A percentile compares a stretch with the other conserved stretches of the same genome.
Conservation (phyloP, 2,329 filamentous ascomycete species). For the Cryoendolithus antarcticus region DNA sequence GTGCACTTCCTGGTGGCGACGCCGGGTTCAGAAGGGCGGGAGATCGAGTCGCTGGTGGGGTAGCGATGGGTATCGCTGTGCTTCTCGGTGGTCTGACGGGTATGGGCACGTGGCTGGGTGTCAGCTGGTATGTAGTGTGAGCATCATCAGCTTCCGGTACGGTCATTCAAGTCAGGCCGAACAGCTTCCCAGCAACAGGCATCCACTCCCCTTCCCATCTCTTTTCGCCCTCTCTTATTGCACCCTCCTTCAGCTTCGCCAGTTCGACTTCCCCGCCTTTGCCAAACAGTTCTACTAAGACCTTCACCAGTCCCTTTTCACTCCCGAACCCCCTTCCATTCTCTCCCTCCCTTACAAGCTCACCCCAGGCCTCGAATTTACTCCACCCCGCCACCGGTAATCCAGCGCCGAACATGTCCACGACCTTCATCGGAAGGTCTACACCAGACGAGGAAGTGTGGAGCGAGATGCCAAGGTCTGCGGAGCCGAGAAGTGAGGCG, state of each 20-base stretch:
- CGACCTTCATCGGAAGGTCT: constrained; percentile 96
- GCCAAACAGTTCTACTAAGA: constrained; percentile 54
- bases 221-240: constrained; percentile 60
- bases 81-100: constrained; percentile 23
- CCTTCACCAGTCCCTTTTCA: constrained; percentile 49
- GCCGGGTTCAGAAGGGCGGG: constrained; percentile 20
- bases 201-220: constrained; percentile 95
- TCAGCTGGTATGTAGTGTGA: constrained; percentile 27
- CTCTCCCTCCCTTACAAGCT: constrained; percentile 75
- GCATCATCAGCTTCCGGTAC: no score
- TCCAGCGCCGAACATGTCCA: constrained; percentile 96
- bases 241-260: constrained; percentile 58
- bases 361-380: constrained; percentile 74
- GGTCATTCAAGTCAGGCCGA: no score
- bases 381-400: constrained; percentile 81
- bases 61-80: constrained; percentile 23
- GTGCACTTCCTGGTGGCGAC: constrained; percentile 3
- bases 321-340: constrained; percentile 81
- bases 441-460: constrained; percentile 92
- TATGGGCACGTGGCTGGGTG: constrained; percentile 24
- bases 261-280: constrained; percentile 47
- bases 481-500: constrained; percentile 66
- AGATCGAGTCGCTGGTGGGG: constrained; percentile 22
- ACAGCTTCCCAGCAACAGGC: constrained; percentile 59
- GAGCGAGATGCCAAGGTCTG: constrained; percentile 80